Evolutionary conservation across 2,329 filamentous ascomycete genomes (phyloP), one percentile per base, ranked within the genome.

Genomic region (Ophiosphaerella narmari): DNA sequence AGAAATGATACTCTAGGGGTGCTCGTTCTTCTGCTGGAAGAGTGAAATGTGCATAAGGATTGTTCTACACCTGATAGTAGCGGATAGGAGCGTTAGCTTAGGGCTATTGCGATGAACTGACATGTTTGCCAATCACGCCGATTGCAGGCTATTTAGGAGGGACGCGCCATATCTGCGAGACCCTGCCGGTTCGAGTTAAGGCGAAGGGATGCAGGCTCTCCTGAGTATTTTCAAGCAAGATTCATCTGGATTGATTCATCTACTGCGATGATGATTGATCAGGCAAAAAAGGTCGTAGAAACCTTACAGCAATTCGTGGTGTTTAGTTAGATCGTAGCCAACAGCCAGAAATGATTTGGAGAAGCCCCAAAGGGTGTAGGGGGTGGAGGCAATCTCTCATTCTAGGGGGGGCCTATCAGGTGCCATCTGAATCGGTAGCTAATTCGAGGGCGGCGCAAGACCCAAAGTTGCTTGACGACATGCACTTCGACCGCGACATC

Each of bases 131-230:
- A 66, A 99, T 95, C 44, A 97, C 82, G 74, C 91, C 92, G 65
- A 99, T 86, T 86, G 71, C 92, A 96, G 74, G 91, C 92, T 74
- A 97, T 94, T n/a, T n/a, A n/a, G 32, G 88, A 90, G 26, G 93
- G 78, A 14, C 39, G 39, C 7, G 39, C 29, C 39, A 42, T 42
- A 31, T 14, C 33, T 31, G 9, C 16, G 16, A 13, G 39, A 36
- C 71, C 71, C 52, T 73, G 88, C 47, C 7, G n/a, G 2, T 14
- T 29, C 26, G 11, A 29, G 2, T 29, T 29, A 29, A 11, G 26
- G 26, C 11, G 11, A 29, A 29, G 26, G 26, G 26, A 29, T 29
- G 11, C 26, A 29, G 26, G 26, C 11, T 29, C 3, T 6, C 11
- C 26, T 29, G 26, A 29, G 26, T 29, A 29, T 8, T 4, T 4